Conservation (phyloP, 768 basidiomycete genomes). For the Boletus eberwhitei region DNA sequence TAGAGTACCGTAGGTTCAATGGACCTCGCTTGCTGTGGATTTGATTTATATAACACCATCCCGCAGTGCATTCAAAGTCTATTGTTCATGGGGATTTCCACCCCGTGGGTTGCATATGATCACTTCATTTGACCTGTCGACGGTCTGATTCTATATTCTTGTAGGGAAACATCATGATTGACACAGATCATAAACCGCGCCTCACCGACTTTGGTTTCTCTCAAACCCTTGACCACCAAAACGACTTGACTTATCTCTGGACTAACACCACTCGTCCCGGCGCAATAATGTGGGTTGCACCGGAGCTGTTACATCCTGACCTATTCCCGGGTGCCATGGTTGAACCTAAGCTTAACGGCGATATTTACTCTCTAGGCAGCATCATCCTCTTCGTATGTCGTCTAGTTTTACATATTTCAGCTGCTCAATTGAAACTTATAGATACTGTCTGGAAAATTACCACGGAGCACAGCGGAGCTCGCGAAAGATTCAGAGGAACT, state of each 20-base stretch:
- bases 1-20: neutral
- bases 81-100: slow-evolving; percentile 3
- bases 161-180: slow-evolving; percentile 6
- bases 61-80: neutral
- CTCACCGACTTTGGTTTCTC: slow-evolving; percentile 7
- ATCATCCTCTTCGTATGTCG: neutral
- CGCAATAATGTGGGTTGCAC: neutral
- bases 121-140: neutral
- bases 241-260: neutral
- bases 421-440: neutral
- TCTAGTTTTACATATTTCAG: neutral
- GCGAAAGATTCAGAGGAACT: neutral
- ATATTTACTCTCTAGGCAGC: too few species aligned
- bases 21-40: neutral
- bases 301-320: neutral
- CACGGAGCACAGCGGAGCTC: neutral
- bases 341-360: too few species aligned
- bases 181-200: neutral
- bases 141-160: neutral
- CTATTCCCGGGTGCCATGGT: neutral
- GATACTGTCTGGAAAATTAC: neutral
- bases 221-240: neutral
- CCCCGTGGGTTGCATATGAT: neutral
- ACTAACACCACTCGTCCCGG: neutral
- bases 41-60: neutral